These are phyloP conservation scores for Mallotus nudiflorus DNA, from an alignment of 345 rosid genomes.

Conservation along the genomic window DNA sequence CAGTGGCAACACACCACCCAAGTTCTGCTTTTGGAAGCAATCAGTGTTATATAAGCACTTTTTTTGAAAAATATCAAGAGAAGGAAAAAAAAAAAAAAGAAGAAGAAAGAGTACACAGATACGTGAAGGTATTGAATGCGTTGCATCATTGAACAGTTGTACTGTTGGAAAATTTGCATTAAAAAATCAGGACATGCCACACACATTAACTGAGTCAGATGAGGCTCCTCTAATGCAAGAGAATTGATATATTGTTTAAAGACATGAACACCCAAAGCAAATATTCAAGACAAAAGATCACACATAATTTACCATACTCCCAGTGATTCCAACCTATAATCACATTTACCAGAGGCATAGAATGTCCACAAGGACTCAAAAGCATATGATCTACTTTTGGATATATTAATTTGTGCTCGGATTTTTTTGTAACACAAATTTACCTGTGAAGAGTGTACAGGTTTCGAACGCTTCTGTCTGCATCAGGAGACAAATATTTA, in stretches of 20 bases:
- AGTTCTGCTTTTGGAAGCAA: too few species aligned
- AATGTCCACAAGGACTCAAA: not conserved
- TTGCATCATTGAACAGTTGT: not conserved
- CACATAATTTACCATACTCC: not conserved
- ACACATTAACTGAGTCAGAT: not conserved
- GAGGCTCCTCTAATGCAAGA: not conserved
- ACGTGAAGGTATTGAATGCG: not conserved
- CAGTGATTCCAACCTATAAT: not conserved
- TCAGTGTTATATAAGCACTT: too few species aligned
- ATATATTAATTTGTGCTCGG: not conserved
- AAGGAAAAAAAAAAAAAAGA: too few species aligned
- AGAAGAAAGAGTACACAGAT: too few species aligned
- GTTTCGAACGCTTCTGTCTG: slow-evolving; percentile 37
- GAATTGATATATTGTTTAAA: not conserved
- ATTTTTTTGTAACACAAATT: not conserved
- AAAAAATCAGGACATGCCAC: not conserved
- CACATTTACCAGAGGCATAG: not conserved
- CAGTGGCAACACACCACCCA: too few species aligned
- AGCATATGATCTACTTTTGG: not conserved
- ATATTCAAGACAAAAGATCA: not conserved
- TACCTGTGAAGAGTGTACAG: slow-evolving; percentile 79
- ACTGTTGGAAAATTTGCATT: not conserved
- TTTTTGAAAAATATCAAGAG: not conserved
- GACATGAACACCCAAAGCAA: not conserved
- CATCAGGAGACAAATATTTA: slow-evolving; percentile 39